phyloP scores from a whole-genome alignment of 2,329 filamentous ascomycete species.

The Macroventuria anomochaeta region DNA sequence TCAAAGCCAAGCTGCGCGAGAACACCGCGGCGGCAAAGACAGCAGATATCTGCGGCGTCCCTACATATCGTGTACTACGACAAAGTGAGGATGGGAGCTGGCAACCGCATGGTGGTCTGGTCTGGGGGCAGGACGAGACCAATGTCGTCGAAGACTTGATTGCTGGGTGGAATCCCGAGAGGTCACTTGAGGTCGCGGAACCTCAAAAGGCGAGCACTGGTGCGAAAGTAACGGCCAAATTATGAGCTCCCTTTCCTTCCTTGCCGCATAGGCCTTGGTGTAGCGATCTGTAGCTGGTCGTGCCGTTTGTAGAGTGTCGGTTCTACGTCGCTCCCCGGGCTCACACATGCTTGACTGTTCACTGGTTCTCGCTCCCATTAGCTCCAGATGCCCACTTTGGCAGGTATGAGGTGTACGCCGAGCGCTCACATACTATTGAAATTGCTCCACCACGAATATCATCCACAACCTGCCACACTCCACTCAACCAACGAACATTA shows the following conservation, averaged over 20 bases:
- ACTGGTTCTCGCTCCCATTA: no score
- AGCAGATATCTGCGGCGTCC: slow-evolving; percentile 42
- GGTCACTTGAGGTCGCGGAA: not conserved
- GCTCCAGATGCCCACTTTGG: no score
- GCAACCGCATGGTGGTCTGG: slow-evolving; percentile 30
- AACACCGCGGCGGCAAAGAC: slow-evolving; percentile 42
- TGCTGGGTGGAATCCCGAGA: slow-evolving; percentile 35
- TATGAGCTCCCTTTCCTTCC: not conserved
- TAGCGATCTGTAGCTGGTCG: no score
- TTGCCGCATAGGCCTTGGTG: no score
- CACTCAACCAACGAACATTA: no score
- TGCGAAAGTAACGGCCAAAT: not conserved
- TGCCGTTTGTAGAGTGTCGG: not conserved
- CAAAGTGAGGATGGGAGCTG: slow-evolving; percentile 18
- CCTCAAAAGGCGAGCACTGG: not conserved
- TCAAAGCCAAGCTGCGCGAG: slow-evolving; percentile 35
- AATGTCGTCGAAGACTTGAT: slow-evolving; percentile 46
- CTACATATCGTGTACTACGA: slow-evolving; percentile 40
- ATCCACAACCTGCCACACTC: no score
- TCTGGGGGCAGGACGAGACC: slow-evolving; percentile 47
- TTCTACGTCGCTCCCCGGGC: not conserved
- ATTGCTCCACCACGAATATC: no score
- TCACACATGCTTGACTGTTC: no score
- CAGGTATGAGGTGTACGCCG: no score
- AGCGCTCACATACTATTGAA: no score